Conservation (phyloP, 2,329 filamentous ascomycete species). For the Zymoseptoria crescenta region DNA sequence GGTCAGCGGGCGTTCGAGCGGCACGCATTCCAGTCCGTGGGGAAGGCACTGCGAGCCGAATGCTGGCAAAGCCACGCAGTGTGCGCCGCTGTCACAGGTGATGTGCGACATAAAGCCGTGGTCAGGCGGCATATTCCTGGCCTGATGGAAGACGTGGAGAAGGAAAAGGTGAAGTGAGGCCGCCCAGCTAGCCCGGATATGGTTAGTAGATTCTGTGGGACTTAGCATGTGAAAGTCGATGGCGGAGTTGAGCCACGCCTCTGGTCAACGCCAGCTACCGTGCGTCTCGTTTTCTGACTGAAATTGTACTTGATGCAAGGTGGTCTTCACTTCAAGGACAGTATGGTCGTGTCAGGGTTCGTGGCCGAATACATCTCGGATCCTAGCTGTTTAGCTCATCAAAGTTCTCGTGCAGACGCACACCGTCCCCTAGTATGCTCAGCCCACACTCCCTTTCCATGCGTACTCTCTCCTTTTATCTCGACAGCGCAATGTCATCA, state of each 20-base stretch:
- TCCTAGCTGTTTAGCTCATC: not conserved
- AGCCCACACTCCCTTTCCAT: not conserved
- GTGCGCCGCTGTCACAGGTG: not conserved
- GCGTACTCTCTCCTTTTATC: slow-evolving; percentile 12
- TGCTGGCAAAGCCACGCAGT: not conserved
- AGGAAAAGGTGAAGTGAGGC: not conserved
- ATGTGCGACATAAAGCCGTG: not conserved
- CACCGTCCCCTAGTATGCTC: not conserved
- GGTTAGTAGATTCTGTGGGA: not conserved
- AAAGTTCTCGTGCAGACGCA: not conserved
- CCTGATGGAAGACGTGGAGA: not conserved
- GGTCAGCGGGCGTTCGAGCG: not conserved
- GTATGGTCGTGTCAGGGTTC: not conserved
- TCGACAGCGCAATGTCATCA: slow-evolving; percentile 54
- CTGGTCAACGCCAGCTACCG: not conserved
- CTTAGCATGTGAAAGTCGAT: not conserved
- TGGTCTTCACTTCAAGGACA: not conserved
- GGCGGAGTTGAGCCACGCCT: not conserved
- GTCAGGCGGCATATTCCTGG: not conserved
- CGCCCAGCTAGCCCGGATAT: not conserved
- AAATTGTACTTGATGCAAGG: not conserved
- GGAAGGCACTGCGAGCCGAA: not conserved
- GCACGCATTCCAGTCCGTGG: not conserved
- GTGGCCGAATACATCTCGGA: not conserved
- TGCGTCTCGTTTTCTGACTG: not conserved